These are phyloP conservation scores for Megacollybia platyphylla DNA, from an alignment of 1,284 basidiomycete species.

Conservation along the genomic window DNA sequence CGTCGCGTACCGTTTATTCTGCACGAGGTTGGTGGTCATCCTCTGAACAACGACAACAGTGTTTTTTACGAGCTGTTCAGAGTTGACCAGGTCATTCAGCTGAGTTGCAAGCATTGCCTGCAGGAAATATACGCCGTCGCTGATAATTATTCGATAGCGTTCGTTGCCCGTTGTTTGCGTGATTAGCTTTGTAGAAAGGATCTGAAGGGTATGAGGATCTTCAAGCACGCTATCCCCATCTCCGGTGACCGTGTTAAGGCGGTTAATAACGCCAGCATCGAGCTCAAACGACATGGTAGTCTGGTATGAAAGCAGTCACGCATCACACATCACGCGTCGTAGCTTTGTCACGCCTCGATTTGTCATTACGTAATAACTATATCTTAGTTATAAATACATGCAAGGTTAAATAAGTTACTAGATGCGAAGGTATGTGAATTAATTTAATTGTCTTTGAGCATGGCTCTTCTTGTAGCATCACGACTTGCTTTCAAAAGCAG, in stretches of 20 bases:
- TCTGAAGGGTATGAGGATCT: conserved; percentile 58
- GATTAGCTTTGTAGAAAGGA: conserved; percentile 77
- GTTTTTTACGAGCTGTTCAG: conserved; percentile 60
- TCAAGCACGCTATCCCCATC: conserved; percentile 39
- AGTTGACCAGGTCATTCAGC: conserved; percentile 68
- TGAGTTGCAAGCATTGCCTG: conserved; percentile 96
- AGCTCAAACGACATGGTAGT: conserved; percentile 29
- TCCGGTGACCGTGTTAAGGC: conserved; percentile 32
- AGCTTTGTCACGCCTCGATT: not conserved
- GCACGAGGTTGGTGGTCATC: conserved; percentile 77
- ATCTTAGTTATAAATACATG: conserved; percentile 1
- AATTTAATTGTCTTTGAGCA: conserved; percentile 19
- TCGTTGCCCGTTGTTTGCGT: conserved; percentile 34
- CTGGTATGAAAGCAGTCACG: not conserved
- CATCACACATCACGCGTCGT: conserved; percentile 8
- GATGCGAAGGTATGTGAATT: not conserved
- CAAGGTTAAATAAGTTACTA: not conserved
- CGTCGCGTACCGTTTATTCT: conserved; percentile 62
- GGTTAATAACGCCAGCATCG: conserved; percentile 41
- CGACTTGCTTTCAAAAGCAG: conserved; percentile 77
- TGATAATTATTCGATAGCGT: conserved; percentile 63
- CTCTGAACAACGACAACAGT: conserved; percentile 66
- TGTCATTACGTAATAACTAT: not conserved
- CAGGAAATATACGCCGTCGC: conserved; percentile 74
- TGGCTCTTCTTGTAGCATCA: conserved; percentile 71